Conservation (phyloP, 805 yeast species). For the Torulaspora indica region DNA sequence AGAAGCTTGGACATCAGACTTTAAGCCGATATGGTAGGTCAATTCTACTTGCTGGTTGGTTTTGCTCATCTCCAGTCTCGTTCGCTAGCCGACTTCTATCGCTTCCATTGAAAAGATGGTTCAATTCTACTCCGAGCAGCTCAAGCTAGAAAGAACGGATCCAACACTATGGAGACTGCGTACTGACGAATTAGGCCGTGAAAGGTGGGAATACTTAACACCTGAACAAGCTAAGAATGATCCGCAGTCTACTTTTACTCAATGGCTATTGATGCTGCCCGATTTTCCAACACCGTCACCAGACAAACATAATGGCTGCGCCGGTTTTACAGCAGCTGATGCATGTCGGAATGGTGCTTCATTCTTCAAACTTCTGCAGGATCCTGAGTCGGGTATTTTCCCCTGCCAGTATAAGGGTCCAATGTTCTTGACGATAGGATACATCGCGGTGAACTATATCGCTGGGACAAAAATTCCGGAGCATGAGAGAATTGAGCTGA, state of each 20-base stretch:
- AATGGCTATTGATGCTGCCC: slow-evolving; percentile 48
- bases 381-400: slow-evolving; percentile 70
- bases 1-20: not conserved
- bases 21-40: not conserved
- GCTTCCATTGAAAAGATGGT: slow-evolving; percentile 1
- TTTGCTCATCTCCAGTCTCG: not conserved
- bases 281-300: slow-evolving; percentile 40
- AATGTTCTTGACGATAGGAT: slow-evolving; percentile 93
- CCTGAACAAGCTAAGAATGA: slow-evolving; percentile 38
- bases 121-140: slow-evolving; percentile 56
- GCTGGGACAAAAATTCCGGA: slow-evolving; percentile 65
- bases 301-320: slow-evolving; percentile 22
- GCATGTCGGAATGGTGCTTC: slow-evolving; percentile 72
- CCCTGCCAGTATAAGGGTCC: slow-evolving; percentile 97
- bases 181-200: slow-evolving; percentile 67
- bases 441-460: slow-evolving; percentile 67
- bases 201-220: slow-evolving; percentile 68
- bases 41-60: not conserved
- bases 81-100: not conserved
- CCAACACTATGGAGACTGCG: slow-evolving; percentile 67
- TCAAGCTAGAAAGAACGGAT: slow-evolving; percentile 68
- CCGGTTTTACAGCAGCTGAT: slow-evolving; percentile 43
- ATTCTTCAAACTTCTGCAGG: slow-evolving; percentile 68
- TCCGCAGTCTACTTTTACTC: slow-evolving; percentile 52
- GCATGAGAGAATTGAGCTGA: slow-evolving; percentile 61